Percentiles rank a stretch among this genome's conserved stretches.
Evolutionary conservation across 352 stramenopile species (phyloP).

Genomic region (Globisporangium paroecandrum): DNA sequence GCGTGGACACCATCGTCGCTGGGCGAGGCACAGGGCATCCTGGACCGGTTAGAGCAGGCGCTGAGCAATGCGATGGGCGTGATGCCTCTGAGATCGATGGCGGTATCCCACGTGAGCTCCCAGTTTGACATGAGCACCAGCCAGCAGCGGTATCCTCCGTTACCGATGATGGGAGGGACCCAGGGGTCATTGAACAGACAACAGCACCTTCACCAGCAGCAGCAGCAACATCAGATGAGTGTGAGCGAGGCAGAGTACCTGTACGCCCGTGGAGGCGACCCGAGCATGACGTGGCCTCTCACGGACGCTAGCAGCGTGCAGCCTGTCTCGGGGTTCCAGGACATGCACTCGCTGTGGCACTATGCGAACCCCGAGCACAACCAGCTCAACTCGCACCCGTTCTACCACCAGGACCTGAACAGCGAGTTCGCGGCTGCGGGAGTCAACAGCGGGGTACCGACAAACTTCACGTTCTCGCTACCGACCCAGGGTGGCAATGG

Average conservation of each 20-base stretch:
- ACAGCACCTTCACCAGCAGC: conserved; percentile 14
- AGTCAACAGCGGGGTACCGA: conserved; percentile 13
- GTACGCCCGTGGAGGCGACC: conserved; percentile 13
- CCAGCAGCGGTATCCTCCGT: conserved; percentile 17
- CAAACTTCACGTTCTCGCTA: conserved; percentile 23
- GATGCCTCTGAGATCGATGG: conserved; percentile 8
- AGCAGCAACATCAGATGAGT: conserved; percentile 24
- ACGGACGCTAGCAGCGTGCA: conserved; percentile 7
- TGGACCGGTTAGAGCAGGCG: conserved; percentile 55
- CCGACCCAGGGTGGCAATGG: conserved; percentile 4
- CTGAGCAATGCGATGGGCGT: conserved; percentile 23
- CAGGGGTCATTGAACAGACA: background rate
- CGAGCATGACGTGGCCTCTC: conserved; percentile 9
- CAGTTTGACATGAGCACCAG: conserved; percentile 9
- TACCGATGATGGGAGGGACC: conserved; percentile 25
- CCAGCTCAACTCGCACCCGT: conserved; percentile 20
- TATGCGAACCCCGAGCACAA: conserved; percentile 25
- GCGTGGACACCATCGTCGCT: conserved; percentile 50
- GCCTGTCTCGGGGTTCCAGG: conserved; percentile 13
- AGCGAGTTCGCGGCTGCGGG: conserved; percentile 12
- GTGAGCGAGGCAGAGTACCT: conserved; percentile 19
- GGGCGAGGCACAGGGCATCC: conserved; percentile 46
- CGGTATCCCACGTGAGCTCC: background rate
- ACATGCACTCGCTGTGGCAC: conserved; percentile 29
- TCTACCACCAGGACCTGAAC: conserved; percentile 23